Conservation (phyloP, 2,329 filamentous ascomycete species). For the Xylaria polymorpha region DNA sequence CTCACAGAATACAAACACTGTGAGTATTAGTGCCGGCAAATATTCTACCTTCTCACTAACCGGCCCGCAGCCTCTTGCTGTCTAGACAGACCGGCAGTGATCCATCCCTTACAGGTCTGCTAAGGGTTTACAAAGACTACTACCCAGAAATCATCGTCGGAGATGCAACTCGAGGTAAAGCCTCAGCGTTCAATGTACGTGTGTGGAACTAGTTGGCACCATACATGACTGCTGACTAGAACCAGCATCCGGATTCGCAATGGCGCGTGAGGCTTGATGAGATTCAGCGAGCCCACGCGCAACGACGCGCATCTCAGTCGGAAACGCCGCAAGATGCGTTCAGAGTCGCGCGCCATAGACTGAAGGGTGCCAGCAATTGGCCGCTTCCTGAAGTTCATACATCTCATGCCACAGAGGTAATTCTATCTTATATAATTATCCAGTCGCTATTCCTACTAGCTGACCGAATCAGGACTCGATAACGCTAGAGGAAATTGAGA, state of each 20-base stretch:
- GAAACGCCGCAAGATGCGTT: slow-evolving; percentile 65
- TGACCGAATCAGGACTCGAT: slow-evolving; percentile 64
- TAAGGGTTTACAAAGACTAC: slow-evolving; percentile 89
- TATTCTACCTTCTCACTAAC: slow-evolving; percentile 13
- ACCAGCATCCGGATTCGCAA: slow-evolving; percentile 76
- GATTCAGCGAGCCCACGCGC: slow-evolving; percentile 70
- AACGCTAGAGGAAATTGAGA: slow-evolving; percentile 82
- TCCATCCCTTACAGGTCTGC: slow-evolving; percentile 76
- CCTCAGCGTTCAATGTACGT: slow-evolving; percentile 69
- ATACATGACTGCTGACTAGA: slow-evolving; percentile 45
- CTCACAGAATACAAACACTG: slow-evolving; percentile 84
- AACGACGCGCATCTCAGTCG: slow-evolving; percentile 59
- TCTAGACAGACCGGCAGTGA: slow-evolving; percentile 76
- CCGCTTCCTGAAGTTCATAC: slow-evolving; percentile 78
- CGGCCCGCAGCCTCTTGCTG: slow-evolving; percentile 62
- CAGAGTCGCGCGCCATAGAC: slow-evolving; percentile 68
- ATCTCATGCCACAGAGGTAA: slow-evolving; percentile 74
- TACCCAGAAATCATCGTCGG: slow-evolving; percentile 89
- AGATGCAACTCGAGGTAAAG: slow-evolving; percentile 70
- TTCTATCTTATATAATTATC: slow-evolving; percentile 36
- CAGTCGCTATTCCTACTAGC: slow-evolving; percentile 31
- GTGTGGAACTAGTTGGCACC: neutral
- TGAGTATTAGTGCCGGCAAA: slow-evolving; percentile 52
- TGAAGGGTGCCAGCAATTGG: slow-evolving; percentile 59
- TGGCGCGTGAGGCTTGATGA: slow-evolving; percentile 77